phyloP scores from a whole-genome alignment of 441 rosid genomes.

The Daphne laureola region DNA sequence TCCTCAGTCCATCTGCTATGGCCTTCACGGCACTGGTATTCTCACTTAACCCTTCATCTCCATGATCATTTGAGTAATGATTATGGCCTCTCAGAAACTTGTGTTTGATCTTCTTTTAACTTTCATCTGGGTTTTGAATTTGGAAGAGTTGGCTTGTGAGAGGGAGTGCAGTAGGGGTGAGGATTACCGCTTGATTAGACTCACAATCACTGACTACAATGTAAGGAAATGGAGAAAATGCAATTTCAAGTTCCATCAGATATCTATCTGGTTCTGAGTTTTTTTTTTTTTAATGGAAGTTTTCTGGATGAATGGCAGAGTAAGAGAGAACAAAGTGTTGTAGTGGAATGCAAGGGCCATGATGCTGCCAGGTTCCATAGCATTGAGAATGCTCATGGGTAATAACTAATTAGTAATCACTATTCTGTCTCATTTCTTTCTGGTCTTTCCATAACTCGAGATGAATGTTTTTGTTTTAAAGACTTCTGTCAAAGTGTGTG shows the following conservation, averaged over 20 bases:
- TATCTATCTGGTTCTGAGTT: too few species aligned
- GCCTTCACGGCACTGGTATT: constrained; percentile 78
- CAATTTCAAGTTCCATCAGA: neutral
- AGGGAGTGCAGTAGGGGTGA: constrained; percentile 94
- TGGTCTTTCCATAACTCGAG: too few species aligned
- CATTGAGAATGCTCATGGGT: constrained; percentile 89
- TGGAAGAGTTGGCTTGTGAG: constrained; percentile 69
- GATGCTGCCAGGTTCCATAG: constrained; percentile 82
- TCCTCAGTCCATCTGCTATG: constrained; percentile 80
- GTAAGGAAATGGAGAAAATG: too few species aligned
- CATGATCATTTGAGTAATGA: neutral
- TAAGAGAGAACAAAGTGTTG: constrained; percentile 56
- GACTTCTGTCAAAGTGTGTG: too few species aligned
- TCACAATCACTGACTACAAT: constrained; percentile 63
- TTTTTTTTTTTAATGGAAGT: constrained; percentile 7
- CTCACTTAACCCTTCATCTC: neutral
- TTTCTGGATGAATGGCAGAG: constrained; percentile 36
- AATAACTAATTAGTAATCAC: constrained; percentile 9
- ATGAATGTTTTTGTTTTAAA: too few species aligned
- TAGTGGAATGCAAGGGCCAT: constrained; percentile 92
- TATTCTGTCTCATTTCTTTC: too few species aligned
- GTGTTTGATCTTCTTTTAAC: neutral
- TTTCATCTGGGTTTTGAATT: constrained; percentile 11
- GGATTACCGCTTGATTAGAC: constrained; percentile 83
- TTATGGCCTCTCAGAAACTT: neutral